Percentiles rank a stretch among this genome's conserved stretches.
phyloP scores from a whole-genome alignment of 2,329 filamentous ascomycete species.

The Zymoseptoria ardabiliae region DNA sequence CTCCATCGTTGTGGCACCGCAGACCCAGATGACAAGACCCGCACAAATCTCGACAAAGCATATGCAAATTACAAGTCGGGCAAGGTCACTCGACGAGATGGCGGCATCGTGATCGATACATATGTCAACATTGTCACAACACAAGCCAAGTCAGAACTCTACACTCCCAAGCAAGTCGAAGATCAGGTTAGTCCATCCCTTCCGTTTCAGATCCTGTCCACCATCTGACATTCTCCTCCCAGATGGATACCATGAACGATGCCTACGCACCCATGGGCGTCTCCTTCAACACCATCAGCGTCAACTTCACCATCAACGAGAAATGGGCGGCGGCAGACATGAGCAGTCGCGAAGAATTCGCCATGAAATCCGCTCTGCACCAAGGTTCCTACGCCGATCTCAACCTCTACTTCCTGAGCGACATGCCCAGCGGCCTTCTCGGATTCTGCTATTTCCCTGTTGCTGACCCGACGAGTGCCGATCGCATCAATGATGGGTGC shows the following conservation, averaged over 20 bases:
- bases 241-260: slow-evolving; percentile 9
- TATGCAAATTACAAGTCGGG: slow-evolving; percentile 4
- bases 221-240: not conserved
- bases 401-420: slow-evolving; percentile 52
- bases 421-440: slow-evolving; percentile 31
- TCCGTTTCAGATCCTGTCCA: not conserved
- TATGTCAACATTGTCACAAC: slow-evolving; percentile 39
- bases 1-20: slow-evolving; percentile 15
- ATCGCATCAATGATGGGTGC: slow-evolving; percentile 44
- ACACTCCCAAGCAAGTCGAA: slow-evolving; percentile 30
- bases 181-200: slow-evolving; percentile 8
- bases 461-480: slow-evolving; percentile 33
- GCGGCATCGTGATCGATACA: slow-evolving; percentile 8
- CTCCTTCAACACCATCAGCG: slow-evolving; percentile 40
- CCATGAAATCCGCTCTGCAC: slow-evolving; percentile 47
- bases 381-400: slow-evolving; percentile 46
- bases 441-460: slow-evolving; percentile 27
- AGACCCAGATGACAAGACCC: slow-evolving; percentile 11
- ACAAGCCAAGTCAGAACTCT: slow-evolving; percentile 24
- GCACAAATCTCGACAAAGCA: slow-evolving; percentile 14
- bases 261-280: slow-evolving; percentile 36
- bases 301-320: slow-evolving; percentile 45
- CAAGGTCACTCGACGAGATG: not conserved
- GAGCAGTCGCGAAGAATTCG: slow-evolving; percentile 31
- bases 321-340: slow-evolving; percentile 44